Percentiles rank a stretch among this genome's conserved stretches.
phyloP scores from a whole-genome alignment of 169 alveolate genomes.

The Cryptosporidium baileyi region DNA sequence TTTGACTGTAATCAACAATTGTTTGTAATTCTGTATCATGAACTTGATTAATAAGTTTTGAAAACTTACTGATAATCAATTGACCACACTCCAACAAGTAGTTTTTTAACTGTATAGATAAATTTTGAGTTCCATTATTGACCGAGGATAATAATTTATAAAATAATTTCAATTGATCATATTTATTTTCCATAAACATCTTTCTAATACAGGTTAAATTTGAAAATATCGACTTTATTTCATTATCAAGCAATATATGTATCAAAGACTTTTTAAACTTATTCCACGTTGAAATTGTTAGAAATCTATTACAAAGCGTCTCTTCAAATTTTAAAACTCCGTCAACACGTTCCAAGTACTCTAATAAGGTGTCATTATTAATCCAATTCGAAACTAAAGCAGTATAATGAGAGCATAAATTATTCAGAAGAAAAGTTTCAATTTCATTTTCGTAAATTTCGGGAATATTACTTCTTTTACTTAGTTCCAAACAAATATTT shows the following conservation, averaged over 20 bases:
- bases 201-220: neutral
- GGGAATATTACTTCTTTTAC: conserved; percentile 20
- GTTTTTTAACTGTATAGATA: conserved; percentile 70
- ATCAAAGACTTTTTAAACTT: conserved; percentile 25
- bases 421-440: neutral
- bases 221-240: neutral
- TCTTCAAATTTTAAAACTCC: neutral
- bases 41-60: neutral
- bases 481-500: conserved; percentile 33
- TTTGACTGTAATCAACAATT: neutral
- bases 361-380: conserved; percentile 69
- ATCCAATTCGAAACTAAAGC: conserved; percentile 72
- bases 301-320: neutral
- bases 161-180: conserved; percentile 30
- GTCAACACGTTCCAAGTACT: conserved; percentile 71
- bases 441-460: conserved; percentile 55
- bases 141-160: conserved; percentile 72
- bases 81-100: conserved; percentile 71
- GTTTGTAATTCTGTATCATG: neutral
- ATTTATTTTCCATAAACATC: conserved; percentile 30
- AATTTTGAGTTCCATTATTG: conserved; percentile 70
- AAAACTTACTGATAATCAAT: neutral
- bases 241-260: conserved; percentile 25
- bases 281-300: conserved; percentile 1
- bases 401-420: conserved; percentile 37